phyloP scores from a whole-genome alignment of 352 stramenopile species.

The Phytophthora fragariae region DNA sequence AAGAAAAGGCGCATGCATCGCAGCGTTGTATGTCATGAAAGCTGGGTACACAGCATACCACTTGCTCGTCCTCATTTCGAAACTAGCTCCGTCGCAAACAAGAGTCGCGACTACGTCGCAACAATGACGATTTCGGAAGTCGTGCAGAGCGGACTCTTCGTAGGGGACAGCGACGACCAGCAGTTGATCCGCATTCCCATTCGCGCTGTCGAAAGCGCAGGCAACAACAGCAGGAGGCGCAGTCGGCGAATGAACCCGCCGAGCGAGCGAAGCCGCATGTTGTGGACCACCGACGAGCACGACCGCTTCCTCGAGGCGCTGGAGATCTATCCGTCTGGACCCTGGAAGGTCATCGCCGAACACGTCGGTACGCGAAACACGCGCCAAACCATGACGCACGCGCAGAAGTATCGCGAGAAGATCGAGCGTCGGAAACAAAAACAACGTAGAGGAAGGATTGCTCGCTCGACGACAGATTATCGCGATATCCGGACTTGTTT shows the following conservation, averaged over 20 bases:
- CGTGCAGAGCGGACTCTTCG: slow-evolving; percentile 31
- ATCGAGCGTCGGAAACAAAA: slow-evolving; percentile 29
- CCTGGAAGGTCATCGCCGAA: slow-evolving; percentile 41
- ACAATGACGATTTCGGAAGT: slow-evolving; percentile 32
- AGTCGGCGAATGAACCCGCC: slow-evolving; percentile 20
- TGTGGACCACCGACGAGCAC: slow-evolving; percentile 50
- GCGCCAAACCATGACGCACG: slow-evolving; percentile 47
- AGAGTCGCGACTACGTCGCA: background rate
- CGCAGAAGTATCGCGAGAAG: slow-evolving; percentile 49
- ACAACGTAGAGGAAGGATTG: slow-evolving; percentile 10
- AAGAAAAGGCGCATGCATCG: slow-evolving; percentile 15
- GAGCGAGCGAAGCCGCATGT: slow-evolving; percentile 24
- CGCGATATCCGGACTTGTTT: background rate
- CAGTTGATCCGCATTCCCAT: slow-evolving; percentile 35
- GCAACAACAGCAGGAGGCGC: slow-evolving; percentile 19
- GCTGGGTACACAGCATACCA: slow-evolving; percentile 18
- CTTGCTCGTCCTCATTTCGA: slow-evolving; percentile 13
- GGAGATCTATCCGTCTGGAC: slow-evolving; percentile 39
- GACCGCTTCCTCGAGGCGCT: slow-evolving; percentile 46
- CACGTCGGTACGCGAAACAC: slow-evolving; percentile 38
- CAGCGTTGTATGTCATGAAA: slow-evolving; percentile 4
- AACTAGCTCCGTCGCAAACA: slow-evolving; percentile 17
- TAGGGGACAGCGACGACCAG: slow-evolving; percentile 28
- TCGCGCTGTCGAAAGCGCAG: slow-evolving; percentile 12
- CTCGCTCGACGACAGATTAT: background rate